Conservation (phyloP, 768 basidiomycete genomes). For the Suillus subluteus region DNA sequence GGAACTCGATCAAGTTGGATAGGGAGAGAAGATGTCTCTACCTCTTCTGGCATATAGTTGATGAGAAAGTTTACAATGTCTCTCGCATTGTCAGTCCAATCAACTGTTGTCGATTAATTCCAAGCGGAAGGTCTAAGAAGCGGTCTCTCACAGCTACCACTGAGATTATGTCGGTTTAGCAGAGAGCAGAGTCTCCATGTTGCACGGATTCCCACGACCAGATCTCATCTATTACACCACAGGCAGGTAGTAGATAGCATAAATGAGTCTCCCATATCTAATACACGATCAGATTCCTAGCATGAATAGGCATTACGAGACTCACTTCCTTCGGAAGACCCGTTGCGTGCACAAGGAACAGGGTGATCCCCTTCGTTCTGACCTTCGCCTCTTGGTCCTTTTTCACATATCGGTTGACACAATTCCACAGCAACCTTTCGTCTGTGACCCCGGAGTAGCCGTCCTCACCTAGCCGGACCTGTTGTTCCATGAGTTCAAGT, state of each 20-base stretch:
- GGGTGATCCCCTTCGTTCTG: too few species aligned
- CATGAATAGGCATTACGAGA: too few species aligned
- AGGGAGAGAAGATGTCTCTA: constrained; percentile 44
- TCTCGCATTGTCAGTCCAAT: constrained; percentile 78
- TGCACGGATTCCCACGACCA: constrained; percentile 86
- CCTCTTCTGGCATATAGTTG: constrained; percentile 60
- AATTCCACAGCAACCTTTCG: too few species aligned
- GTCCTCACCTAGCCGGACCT: too few species aligned
- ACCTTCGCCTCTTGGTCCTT: too few species aligned
- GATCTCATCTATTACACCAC: constrained; percentile 60
- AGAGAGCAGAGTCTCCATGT: constrained; percentile 84
- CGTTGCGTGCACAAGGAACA: too few species aligned
- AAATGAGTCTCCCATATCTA: too few species aligned
- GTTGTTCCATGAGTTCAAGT: too few species aligned
- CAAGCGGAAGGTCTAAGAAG: neutral
- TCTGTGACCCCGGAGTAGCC: too few species aligned
- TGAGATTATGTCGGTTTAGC: constrained; percentile 61
- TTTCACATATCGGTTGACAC: too few species aligned
- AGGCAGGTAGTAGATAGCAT: constrained; percentile 48
- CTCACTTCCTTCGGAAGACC: too few species aligned
- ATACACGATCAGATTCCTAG: too few species aligned
- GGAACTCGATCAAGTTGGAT: constrained; percentile 55
- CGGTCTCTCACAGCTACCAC: constrained; percentile 56
- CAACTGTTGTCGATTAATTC: constrained; percentile 45
- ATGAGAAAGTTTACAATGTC: constrained; percentile 80